These are phyloP conservation scores for Corchorus olitorius DNA, from an alignment of 345 rosid genomes.

Conservation along the genomic window DNA sequence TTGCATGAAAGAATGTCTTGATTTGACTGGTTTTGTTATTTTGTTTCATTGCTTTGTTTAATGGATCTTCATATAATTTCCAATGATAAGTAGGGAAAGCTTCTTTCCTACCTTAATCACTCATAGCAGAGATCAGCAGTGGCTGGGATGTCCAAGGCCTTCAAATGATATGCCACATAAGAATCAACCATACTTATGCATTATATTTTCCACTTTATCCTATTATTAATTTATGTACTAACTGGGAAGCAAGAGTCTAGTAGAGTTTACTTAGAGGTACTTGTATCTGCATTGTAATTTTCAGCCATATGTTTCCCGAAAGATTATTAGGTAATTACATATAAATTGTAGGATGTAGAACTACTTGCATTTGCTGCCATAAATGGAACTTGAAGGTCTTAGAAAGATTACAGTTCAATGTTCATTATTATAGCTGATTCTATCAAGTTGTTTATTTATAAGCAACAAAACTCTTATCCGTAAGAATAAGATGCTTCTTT, in stretches of 20 bases:
- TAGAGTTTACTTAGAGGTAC: neutral
- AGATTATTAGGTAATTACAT: neutral
- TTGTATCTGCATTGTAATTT: neutral
- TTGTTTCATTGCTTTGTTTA: no score
- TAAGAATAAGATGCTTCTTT: neutral
- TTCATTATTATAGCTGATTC: conserved; percentile 1
- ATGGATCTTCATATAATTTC: no score
- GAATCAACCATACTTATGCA: no score
- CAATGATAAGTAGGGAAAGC: no score
- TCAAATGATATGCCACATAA: no score
- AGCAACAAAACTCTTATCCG: neutral
- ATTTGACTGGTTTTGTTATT: neutral
- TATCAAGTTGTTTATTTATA: neutral
- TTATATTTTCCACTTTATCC: no score
- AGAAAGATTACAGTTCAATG: neutral
- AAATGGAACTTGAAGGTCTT: neutral
- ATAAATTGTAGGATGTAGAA: neutral
- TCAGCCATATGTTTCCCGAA: no score
- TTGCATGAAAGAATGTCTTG: neutral
- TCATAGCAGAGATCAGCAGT: no score
- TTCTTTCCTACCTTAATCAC: no score
- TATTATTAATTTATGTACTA: no score
- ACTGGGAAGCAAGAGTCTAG: neutral
- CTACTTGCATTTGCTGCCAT: neutral
- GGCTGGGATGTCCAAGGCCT: no score